Base-by-base conservation (phyloP, 2,329 filamentous ascomycete genomes). In the Beauveria bassiana region DNA sequence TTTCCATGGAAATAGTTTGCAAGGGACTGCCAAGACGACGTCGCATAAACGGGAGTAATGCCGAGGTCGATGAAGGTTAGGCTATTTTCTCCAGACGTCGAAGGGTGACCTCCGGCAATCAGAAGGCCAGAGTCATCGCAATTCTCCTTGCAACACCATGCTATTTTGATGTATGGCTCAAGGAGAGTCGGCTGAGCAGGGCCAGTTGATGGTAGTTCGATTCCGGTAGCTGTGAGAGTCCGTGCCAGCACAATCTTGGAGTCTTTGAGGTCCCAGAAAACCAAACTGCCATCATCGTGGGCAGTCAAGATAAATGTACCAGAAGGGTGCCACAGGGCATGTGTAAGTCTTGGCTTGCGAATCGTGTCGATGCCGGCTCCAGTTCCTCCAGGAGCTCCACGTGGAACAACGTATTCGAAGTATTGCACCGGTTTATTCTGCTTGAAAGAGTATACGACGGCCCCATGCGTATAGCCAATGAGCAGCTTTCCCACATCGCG, bases 141-240 rank as follows among this genome's bases (percentile, higher is more conserved):
- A 69, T 98, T 96, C 63, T 87, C 82, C 72, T 97, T 97, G 62
- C 91, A 93, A 75, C 95, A 99, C 95, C 95, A 99, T 1, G 87
- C 83, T 61, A 98, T 86, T 64, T 86, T 87, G 64, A 85, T 84
- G 63, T 93, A 89, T 0, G 91, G 91, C 61, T 90, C 88, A 64
- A 89, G 88, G 16, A 88, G 74, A 18, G 80, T 80, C 47, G 86
- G 77, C 0, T 79, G 79, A 1, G 79, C 80, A 3, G 81, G 74
- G 1, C 76, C 68, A 16, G 79, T 72, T 0, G 80, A 80, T 2
- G 88, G 86, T 64, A 87, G 83, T 67, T 97, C 84, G 60, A 98
- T 79, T 67, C 90, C 84, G 4, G 83, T 84, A 61, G 91, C 85
- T 61, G 87, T 84, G 38, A 97, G 74, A 0, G 90, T 96, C 67